Evolutionary conservation across 1,284 basidiomycete genomes (phyloP).

Genomic region (Sanguinoderma infundibulare): DNA sequence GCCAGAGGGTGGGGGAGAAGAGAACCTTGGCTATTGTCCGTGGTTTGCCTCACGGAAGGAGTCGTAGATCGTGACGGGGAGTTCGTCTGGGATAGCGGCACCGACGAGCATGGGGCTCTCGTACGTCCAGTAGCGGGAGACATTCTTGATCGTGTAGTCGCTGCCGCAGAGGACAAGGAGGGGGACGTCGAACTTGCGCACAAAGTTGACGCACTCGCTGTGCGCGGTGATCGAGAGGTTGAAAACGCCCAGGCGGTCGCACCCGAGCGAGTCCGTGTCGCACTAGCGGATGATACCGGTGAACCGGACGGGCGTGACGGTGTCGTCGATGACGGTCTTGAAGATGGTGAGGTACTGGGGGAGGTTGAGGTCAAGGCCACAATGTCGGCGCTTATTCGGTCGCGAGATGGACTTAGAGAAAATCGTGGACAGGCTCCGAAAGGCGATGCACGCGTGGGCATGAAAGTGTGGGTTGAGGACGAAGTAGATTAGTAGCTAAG

Average conservation of each 20-base stretch:
- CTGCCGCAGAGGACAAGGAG: conserved; percentile 93
- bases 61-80: conserved; percentile 91
- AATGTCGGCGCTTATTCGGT: too few species aligned
- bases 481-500: too few species aligned
- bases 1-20: too few species aligned
- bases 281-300: conserved; percentile 95
- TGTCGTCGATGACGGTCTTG: conserved; percentile 95
- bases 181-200: conserved; percentile 90
- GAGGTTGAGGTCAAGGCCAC: too few species aligned
- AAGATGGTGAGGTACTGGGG: conserved; percentile 95
- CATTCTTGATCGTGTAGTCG: conserved; percentile 95
- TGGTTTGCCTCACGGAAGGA: conserved; percentile 89
- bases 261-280: conserved; percentile 95
- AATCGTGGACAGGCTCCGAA: too few species aligned
- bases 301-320: conserved; percentile 89
- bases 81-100: conserved; percentile 80
- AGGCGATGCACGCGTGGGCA: too few species aligned
- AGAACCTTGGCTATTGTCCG: too few species aligned
- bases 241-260: conserved; percentile 95
- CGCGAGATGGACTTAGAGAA: too few species aligned
- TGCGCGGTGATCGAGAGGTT: conserved; percentile 99
- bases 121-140: conserved; percentile 98
- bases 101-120: conserved; percentile 96
- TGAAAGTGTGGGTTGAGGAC: too few species aligned
- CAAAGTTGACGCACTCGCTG: conserved; percentile 97